Percentiles rank a stretch among this genome's conserved stretches.
phyloP scores from a whole-genome alignment of 768 basidiomycete species.

The Suillus decipiens region DNA sequence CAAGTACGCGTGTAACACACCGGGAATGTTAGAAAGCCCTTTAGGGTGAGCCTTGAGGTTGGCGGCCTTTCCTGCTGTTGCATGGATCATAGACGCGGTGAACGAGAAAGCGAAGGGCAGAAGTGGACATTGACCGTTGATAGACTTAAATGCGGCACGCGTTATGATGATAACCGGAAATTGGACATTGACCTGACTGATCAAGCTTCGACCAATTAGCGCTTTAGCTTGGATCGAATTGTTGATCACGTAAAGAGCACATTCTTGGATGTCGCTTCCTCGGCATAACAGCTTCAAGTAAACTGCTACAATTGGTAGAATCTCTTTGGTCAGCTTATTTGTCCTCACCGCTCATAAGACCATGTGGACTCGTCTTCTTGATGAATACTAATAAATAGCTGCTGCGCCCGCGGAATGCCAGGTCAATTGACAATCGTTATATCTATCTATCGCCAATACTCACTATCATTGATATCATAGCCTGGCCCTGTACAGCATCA shows the following conservation, averaged over 20 bases:
- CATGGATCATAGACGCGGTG: neutral
- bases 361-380: too few species aligned
- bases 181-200: neutral
- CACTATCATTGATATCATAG: too few species aligned
- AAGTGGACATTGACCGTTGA: neutral
- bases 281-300: neutral
- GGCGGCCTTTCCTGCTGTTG: slow-evolving; percentile 22
- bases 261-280: neutral
- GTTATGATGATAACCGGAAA: neutral
- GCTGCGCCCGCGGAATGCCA: too few species aligned
- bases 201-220: neutral
- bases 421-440: too few species aligned
- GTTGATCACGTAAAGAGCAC: neutral
- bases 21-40: slow-evolving; percentile 40
- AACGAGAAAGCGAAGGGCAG: too few species aligned
- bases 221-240: neutral
- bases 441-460: too few species aligned
- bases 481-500: too few species aligned
- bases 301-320: too few species aligned
- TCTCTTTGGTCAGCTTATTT: too few species aligned
- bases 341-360: too few species aligned
- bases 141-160: neutral
- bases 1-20: slow-evolving; percentile 27
- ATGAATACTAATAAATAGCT: too few species aligned
- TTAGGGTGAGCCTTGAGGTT: slow-evolving; percentile 32